Conservation (phyloP, 805 yeast species). For the Metschnikowia rubicola region DNA sequence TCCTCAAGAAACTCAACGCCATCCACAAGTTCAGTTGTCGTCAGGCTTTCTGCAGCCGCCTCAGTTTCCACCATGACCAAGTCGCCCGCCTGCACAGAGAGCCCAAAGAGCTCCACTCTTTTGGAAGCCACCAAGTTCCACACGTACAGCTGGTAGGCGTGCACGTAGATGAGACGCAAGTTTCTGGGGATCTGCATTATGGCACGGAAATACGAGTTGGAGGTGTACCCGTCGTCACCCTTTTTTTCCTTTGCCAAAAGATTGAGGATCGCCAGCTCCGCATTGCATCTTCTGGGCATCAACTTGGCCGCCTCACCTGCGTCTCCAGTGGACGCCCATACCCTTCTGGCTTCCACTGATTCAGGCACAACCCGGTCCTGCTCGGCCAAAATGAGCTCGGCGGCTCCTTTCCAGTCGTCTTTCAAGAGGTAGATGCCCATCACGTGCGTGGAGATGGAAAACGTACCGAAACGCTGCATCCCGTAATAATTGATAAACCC, state of each 20-base stretch:
- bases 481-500: constrained; percentile 96
- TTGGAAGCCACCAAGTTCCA: constrained; percentile 88
- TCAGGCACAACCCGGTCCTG: constrained; percentile 83
- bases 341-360: constrained; percentile 74
- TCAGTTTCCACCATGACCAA: constrained; percentile 49
- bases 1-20: constrained; percentile 70
- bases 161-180: constrained; percentile 90
- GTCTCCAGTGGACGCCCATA: constrained; percentile 74
- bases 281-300: constrained; percentile 87
- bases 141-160: constrained; percentile 93
- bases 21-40: constrained; percentile 20
- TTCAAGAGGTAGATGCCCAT: constrained; percentile 72
- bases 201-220: constrained; percentile 67
- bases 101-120: constrained; percentile 69
- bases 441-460: constrained; percentile 85
- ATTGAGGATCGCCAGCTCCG: constrained; percentile 72
- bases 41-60: constrained; percentile 15
- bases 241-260: constrained; percentile 52
- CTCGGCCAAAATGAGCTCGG: constrained; percentile 72
- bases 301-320: constrained; percentile 59
- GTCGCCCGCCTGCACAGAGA: constrained; percentile 74
- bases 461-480: constrained; percentile 98
- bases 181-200: constrained; percentile 89
- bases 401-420: constrained; percentile 78
- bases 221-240: constrained; percentile 41